phyloP scores from a whole-genome alignment of 306 rosid species.

The Cicer yamashitae region DNA sequence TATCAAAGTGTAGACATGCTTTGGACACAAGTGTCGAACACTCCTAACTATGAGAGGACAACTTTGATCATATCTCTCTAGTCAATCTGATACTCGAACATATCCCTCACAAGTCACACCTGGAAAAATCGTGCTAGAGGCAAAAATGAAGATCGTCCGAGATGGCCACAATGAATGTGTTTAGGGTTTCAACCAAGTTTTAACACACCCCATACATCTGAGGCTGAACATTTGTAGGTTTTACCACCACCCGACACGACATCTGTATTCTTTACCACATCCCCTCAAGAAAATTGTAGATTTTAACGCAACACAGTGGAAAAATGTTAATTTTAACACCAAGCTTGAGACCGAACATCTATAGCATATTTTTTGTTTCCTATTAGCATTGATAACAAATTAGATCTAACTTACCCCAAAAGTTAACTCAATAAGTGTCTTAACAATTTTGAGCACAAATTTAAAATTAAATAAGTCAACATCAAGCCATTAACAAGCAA shows the following conservation, averaged over 20 bases:
- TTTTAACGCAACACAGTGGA: neutral
- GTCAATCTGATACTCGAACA: neutral
- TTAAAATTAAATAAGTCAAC: neutral
- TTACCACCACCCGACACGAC: neutral
- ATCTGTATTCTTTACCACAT: no score
- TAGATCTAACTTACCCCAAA: neutral
- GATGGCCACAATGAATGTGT: neutral
- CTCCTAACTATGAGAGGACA: neutral
- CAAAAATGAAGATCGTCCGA: neutral
- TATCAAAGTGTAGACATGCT: neutral
- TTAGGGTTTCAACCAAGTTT: neutral
- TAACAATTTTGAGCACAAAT: neutral
- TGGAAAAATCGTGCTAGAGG: neutral
- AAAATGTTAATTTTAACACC: neutral
- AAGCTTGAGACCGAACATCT: neutral
- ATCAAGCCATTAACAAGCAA: neutral
- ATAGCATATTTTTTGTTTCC: neutral
- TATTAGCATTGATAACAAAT: neutral
- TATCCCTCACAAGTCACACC: neutral
- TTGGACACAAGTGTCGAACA: neutral
- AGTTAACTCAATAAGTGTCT: neutral
- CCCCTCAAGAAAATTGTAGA: neutral
- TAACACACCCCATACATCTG: neutral
- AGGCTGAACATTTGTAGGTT: neutral
- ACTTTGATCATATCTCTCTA: neutral